Base-by-base conservation (phyloP, 1,284 basidiomycete species). In the Ustilago bromivora region DNA sequence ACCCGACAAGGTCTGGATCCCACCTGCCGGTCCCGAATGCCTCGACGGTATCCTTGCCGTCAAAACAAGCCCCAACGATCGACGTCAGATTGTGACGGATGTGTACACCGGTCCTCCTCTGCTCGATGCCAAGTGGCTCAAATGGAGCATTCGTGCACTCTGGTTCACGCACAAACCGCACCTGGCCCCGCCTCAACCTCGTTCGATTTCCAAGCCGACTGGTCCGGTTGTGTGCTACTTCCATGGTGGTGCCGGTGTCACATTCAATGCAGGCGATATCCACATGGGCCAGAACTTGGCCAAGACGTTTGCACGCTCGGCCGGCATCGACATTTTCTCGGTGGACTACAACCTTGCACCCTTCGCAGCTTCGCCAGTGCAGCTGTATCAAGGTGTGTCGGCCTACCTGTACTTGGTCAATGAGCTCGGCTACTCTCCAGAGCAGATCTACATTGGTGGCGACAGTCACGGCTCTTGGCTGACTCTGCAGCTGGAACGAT, bases 271-370 rank as follows among this genome's bases (percentile, higher is more conserved):
- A 3, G 84, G 82, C 34, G 84, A 85, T 41, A 19, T 78, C 36
- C 83, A 83, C 66, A 81, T 84, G 79, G 83, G 84, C 23, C 69
- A 76, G 61, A 72, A 72, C 19, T 66, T 85, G 7, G 76, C 78
- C n/a, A 70, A 67, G 54, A 82, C 72, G 28, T 65, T 84, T 17
- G 71, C 84, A 8, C 66, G 71, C 36, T 66, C 49, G 2, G 58
- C 70, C 1, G 67, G 76, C 52, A 73, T 84, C 64, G 83, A 84
- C 57, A 57, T 85, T 13, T 84, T 85, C 53, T 78, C 83, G 54
- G 81, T 85, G 61, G 84, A 85, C 63, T 85, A 85, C 78, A 72
- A 81, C 71, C 65, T 85, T 31, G 83, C 84, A 10, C 84, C 84
- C 1, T 73, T 70, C 19, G 81, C 78, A 1, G 74, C 76, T 9